These are phyloP conservation scores for Cladophialophora bantiana DNA, from an alignment of 2,329 filamentous ascomycete genomes.

Conservation along the genomic window DNA sequence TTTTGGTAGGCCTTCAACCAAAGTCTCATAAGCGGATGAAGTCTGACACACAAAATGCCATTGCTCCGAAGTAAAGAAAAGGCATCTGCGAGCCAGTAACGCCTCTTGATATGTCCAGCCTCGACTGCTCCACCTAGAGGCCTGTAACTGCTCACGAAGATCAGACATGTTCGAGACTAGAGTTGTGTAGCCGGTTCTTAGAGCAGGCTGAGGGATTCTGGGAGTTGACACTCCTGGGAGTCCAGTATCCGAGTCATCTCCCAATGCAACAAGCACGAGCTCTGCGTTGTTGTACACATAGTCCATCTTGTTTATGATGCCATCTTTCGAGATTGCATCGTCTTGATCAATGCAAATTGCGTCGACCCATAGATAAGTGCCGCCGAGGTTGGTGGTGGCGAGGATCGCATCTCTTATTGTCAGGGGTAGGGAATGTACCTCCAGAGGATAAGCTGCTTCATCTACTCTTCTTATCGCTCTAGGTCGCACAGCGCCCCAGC, in stretches of 20 bases:
- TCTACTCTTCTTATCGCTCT: neutral
- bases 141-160: constrained; percentile 5
- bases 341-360: constrained; percentile 9
- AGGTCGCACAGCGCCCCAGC: neutral
- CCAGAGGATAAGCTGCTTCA: neutral
- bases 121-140: constrained; percentile 13
- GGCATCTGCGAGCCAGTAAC: constrained; percentile 11
- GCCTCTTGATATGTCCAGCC: constrained; percentile 26
- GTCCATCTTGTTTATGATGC: constrained; percentile 9
- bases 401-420: constrained; percentile 8
- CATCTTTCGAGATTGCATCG: neutral
- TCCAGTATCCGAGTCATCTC: constrained; percentile 1
- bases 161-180: constrained; percentile 13
- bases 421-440: neutral
- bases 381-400: neutral
- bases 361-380: constrained; percentile 3
- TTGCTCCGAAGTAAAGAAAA: constrained; percentile 28
- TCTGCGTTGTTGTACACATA: constrained; percentile 8
- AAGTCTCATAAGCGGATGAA: constrained; percentile 10
- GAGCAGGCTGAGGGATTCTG: neutral
- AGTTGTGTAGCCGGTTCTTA: neutral
- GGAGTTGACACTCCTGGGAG: constrained; percentile 2
- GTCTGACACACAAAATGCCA: constrained; percentile 13
- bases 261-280: constrained; percentile 4
- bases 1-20: constrained; percentile 7